Evolutionary conservation across 371 early-diverging fungal species (phyloP), one percentile per base, ranked within the genome.

Genomic region (Gilbertella persicaria): DNA sequence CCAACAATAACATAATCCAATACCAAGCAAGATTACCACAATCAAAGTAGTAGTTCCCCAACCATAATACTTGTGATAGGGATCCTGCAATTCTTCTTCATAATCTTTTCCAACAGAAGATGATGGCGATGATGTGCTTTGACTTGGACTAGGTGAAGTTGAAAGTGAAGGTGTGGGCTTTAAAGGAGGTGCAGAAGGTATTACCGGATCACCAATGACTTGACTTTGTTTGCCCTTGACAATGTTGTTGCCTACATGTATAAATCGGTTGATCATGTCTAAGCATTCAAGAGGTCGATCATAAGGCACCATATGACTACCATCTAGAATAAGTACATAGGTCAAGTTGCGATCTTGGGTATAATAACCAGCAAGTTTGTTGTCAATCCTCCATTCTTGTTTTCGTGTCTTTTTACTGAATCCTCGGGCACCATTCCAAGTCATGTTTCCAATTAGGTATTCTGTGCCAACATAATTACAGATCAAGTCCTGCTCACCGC

Each of bases 261-360:
- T 83, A 44, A 90, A 84, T 29, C 89, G 74, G 62, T 90, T 86
- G 50, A 90, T 84, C 82, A 93, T 84, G 45, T 87, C 91, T 36
- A 86, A 49, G 12, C 84, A 69, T 28, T 74, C 87, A 12, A 68
- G 30, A 0, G 92, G 89, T 30, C 70, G 57, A 58, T 92, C 92
- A 28, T 90, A 83, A 17, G 93, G 88, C 0, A 85, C 85, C 94
- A 94, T 94, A 61, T 94, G 94, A 30, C 84, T 84, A 12, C 86
- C 86, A 55, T 89, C 80, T 46, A 80, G 73, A 21, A 91, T 69
- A 7, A 85, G 19, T 0, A 85, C 83, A 66, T 84, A 87, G 1
- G 83, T 85, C 47, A 94, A 69, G 55, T 92, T 91, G 21, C 88
- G 71, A 7, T 75, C 83, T 23, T 69, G 62, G 20, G 75, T 78